Evolutionary conservation across 2,329 filamentous ascomycete genomes (phyloP), one percentile per base, ranked within the genome.

Genomic region (Trichophyton mentagrophytes): DNA sequence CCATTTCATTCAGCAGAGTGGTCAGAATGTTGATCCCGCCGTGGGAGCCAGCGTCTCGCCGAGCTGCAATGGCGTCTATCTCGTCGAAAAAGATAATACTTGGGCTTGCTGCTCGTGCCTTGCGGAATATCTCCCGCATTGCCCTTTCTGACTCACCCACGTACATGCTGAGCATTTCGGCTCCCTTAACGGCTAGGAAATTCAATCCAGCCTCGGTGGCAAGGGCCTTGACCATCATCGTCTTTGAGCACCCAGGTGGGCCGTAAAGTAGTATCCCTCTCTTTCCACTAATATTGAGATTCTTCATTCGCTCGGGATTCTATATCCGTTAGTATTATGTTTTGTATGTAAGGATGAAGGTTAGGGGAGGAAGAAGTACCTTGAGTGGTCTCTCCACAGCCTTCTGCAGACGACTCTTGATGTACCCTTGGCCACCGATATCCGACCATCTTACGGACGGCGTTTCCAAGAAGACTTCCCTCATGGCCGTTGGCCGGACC

Each of bases 51-150:
- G 76, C 69, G 46, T 69, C 72, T 76, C 86, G 68, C 73, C 78
- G 78, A 38, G 80, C 79, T 42, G 80, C 88, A 64, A 97, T 92
- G 3, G 89, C 85, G 74, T 97, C 91, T 67, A 97, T 93, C 72
- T 97, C 91, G 71, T 97, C 91, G 66, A 96, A 96, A 79, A 96
- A 97, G 67, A 97, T 90, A 73, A 96, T 92, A 70, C 88, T 90
- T 0, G 92, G 92, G 58, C 86, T 85, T 7, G 90, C 91, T n/a
- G 87, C 85, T 47, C 88, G 82, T 1, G 92, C 92, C 67, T 91
- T 88, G 59, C 86, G 82, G 71, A 97, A 96, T 0, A 96, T 83
- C 60, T 90, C 87, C 42, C 92, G 85, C 47, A 96, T 82, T 6
- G 87, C 86, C 9, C 90, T 84, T 75, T 97, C 92, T 1, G 90